A percentile compares a stretch with the other conserved stretches of the same genome.
Evolutionary conservation across 2,329 filamentous ascomycete genomes (phyloP).

Genomic region (Alternaria ethzedia): DNA sequence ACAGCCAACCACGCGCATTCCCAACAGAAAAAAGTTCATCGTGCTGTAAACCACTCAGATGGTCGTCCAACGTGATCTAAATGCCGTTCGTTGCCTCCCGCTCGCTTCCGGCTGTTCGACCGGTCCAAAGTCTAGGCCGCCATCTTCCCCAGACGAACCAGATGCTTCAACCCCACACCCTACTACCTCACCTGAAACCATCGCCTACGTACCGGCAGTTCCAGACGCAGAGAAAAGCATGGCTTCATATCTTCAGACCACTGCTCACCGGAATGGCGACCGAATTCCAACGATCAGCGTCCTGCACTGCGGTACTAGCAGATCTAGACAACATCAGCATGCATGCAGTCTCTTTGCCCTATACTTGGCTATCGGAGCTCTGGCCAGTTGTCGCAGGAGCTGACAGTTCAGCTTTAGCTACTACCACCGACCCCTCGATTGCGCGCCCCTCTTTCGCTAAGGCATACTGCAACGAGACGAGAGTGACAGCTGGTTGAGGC

Average conservation of each 20-base stretch:
- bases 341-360: neutral
- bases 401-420: neutral
- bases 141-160: slow-evolving; percentile 24
- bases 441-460: slow-evolving; percentile 4
- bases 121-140: slow-evolving; percentile 6
- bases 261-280: neutral
- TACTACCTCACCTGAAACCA: slow-evolving; percentile 18
- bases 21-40: slow-evolving; percentile 16
- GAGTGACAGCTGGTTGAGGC: slow-evolving; percentile 12
- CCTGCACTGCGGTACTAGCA: neutral
- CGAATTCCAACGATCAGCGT: neutral
- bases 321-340: neutral
- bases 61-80: neutral
- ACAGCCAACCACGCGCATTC: slow-evolving; percentile 13
- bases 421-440: neutral
- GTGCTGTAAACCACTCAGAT: slow-evolving; percentile 12
- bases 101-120: slow-evolving; percentile 10
- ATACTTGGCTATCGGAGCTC: neutral
- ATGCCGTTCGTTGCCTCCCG: slow-evolving; percentile 16
- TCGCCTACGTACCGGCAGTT: slow-evolving; percentile 9
- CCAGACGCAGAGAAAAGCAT: slow-evolving; percentile 12
- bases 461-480: neutral
- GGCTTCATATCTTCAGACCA: neutral
- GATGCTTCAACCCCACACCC: slow-evolving; percentile 16
- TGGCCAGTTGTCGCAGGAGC: neutral